A percentile compares a stretch with the other conserved stretches of the same genome.
Evolutionary conservation across 176 grass and related monocot genomes (phyloP).

Genomic region (Themeda triandra): DNA sequence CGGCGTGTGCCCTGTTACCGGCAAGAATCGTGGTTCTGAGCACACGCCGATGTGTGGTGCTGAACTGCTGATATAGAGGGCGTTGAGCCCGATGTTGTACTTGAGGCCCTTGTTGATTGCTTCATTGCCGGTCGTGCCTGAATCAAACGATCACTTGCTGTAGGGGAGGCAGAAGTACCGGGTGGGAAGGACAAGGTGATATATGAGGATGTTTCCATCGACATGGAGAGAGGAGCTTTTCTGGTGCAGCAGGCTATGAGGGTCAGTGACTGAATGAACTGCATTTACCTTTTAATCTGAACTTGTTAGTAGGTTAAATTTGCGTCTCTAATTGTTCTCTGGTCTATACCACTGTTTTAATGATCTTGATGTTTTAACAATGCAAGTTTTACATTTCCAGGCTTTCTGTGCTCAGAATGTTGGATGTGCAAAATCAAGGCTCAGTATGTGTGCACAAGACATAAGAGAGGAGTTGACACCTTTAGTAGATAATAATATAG

Average conservation of each 20-base stretch:
- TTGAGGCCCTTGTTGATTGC: constrained; percentile 61
- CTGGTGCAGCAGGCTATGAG: constrained; percentile 97
- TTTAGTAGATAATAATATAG: constrained; percentile 35
- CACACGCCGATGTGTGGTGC: not conserved
- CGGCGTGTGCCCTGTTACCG: constrained; percentile 50
- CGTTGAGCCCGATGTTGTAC: constrained; percentile 15
- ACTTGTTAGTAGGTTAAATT: not conserved
- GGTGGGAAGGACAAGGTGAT: constrained; percentile 47
- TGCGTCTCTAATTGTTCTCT: not conserved
- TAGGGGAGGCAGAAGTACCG: constrained; percentile 29
- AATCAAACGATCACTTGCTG: constrained; percentile 61
- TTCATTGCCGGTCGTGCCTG: constrained; percentile 82
- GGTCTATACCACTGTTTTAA: not conserved
- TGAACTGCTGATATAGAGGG: too few species aligned
- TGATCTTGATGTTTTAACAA: not conserved
- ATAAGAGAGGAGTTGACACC: constrained; percentile 47
- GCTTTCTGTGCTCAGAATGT: constrained; percentile 66
- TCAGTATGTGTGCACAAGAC: not conserved
- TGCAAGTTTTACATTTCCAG: constrained; percentile 20
- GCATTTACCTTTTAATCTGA: not conserved
- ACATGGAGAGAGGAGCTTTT: constrained; percentile 89
- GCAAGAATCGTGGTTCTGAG: not conserved
- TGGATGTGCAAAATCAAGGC: constrained; percentile 76
- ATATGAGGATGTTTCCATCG: constrained; percentile 94
- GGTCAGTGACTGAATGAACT: constrained; percentile 36